A percentile compares a stretch with the other conserved stretches of the same genome.
These are phyloP conservation scores for Bombardia bombarda DNA, from an alignment of 495 filamentous ascomycete genomes.

Conservation along the genomic window DNA sequence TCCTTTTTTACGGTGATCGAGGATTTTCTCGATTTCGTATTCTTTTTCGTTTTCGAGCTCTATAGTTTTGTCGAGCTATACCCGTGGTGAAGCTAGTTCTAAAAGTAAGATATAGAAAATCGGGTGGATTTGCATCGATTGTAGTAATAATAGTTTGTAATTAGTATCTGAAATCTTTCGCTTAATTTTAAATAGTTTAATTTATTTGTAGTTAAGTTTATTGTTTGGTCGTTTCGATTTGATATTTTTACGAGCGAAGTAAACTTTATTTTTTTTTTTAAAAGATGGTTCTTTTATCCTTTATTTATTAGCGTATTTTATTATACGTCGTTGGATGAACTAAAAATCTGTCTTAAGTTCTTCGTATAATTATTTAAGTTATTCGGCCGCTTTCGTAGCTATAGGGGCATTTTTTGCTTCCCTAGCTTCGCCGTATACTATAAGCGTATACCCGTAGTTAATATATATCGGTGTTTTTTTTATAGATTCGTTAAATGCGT, in stretches of 20 bases:
- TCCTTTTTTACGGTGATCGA: too few species aligned
- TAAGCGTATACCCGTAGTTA: too few species aligned
- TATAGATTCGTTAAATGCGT: background rate
- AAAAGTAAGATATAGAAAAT: background rate
- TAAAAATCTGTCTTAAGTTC: background rate
- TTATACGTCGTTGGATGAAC: background rate
- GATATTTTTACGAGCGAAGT: background rate
- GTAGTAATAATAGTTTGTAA: too few species aligned
- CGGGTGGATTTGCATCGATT: too few species aligned
- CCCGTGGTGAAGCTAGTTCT: background rate
- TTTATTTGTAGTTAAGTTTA: background rate
- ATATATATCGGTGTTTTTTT: too few species aligned
- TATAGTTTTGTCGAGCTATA: background rate
- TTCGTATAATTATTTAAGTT: background rate
- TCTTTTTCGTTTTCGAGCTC: background rate
- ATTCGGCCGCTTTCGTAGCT: too few species aligned
- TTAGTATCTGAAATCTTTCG: too few species aligned
- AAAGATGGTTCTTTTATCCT: background rate
- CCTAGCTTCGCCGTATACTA: too few species aligned
- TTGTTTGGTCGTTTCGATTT: background rate
- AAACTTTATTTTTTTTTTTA: background rate
- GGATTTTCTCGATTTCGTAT: too few species aligned
- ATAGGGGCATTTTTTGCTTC: background rate
- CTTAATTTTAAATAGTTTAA: background rate
- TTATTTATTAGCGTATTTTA: background rate